These are phyloP conservation scores for Anisogramma anomala DNA, from an alignment of 2,329 filamentous ascomycete genomes.

Conservation along the genomic window DNA sequence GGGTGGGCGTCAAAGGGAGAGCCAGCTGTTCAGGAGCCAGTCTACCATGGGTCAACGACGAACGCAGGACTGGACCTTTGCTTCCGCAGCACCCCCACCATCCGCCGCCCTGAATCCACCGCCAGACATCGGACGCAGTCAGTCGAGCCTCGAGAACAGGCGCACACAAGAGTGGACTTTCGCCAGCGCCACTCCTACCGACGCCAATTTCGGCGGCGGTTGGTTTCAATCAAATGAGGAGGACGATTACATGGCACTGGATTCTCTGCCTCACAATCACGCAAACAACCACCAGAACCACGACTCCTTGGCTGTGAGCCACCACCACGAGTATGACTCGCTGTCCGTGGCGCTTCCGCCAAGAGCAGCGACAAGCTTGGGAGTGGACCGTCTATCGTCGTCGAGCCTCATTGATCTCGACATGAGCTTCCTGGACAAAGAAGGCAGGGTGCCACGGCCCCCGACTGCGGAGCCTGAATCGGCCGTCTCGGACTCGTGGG, in stretches of 20 bases:
- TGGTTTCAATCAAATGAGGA: conserved; percentile 26
- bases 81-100: conserved; percentile 5
- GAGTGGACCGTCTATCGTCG: conserved; percentile 25
- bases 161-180: conserved; percentile 45
- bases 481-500: conserved; percentile 7
- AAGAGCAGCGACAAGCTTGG: conserved; percentile 17
- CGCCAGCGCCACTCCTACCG: conserved; percentile 36
- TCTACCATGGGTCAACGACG: conserved; percentile 13
- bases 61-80: conserved; percentile 14
- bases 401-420: conserved; percentile 27
- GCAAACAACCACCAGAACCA: conserved; percentile 6
- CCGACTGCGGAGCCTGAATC: conserved; percentile 50
- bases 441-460: conserved; percentile 37
- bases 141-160: conserved; percentile 39
- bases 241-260: conserved; percentile 17
- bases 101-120: no score
- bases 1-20: conserved; percentile 8
- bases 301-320: conserved; percentile 27
- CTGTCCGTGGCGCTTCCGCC: conserved; percentile 25
- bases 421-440: conserved; percentile 26
- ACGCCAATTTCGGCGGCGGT: conserved; percentile 27
- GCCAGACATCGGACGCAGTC: conserved; percentile 10
- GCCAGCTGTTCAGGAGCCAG: conserved; percentile 11
- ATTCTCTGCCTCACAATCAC: conserved; percentile 8
- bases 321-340: conserved; percentile 20